Evolutionary conservation across 495 filamentous ascomycete genomes (phyloP), one percentile per base, ranked within the genome.

Genomic region (Aspergillus taichungensis): DNA sequence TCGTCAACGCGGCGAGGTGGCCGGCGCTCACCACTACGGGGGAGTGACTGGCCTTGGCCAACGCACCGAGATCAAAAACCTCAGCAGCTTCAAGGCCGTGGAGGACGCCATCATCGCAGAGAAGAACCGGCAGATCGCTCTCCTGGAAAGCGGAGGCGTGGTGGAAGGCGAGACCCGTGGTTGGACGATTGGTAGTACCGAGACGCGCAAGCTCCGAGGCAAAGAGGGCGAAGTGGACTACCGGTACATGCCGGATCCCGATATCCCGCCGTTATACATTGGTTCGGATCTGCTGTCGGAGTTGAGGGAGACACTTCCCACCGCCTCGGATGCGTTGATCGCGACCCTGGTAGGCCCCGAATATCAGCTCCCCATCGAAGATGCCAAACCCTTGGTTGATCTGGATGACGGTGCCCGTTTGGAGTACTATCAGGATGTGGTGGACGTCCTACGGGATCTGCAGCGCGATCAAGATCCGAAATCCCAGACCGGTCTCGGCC

Each of bases 191-290:
- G 79, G 79, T 38, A 85, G 79, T 33, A 85, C 83, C 40, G 87
- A 85, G 46, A 90, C 84, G 13, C 73, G 68, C 37, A 76, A 78
- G 14, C 62, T 98, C 11, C 76, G 92, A 50, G 89, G 88, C 8
- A 98, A 98, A 63, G 92, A 98, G 57, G 94, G 92, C 34, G 90
- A 95, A 55, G 88, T 97, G 2, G 92, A 98, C 54, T 98, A 98
- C 59, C 75, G 92, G 36, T 98, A 97, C 61, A 97, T 98, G 94
- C 92, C 92, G 1, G 92, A 99, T 60, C 88, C 92, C 2, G 92
- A 99, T 62, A 67, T 99, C 8, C 76, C 75, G 0, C 87, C 94
- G 0, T 69, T 99, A 8, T 56, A 87, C 4, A 82, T 99, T 50
- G 82, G 79, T 9, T 51, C 75, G 34, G 81, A 85, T 36, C 68